Evolutionary conservation across 495 filamentous ascomycete genomes (phyloP).

Genomic region (Eremomyces bilateralis): DNA sequence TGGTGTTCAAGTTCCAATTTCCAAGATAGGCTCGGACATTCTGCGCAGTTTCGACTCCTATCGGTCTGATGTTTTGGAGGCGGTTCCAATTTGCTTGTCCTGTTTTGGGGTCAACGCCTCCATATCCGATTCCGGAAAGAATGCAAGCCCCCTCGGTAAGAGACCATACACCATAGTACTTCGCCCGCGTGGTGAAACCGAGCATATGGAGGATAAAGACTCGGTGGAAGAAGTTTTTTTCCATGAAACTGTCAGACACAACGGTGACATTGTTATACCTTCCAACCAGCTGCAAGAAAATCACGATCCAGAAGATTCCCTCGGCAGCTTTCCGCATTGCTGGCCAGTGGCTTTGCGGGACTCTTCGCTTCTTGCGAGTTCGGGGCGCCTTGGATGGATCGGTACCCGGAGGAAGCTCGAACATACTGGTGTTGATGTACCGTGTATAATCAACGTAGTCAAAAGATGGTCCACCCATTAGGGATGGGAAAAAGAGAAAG

Average conservation of each 20-base stretch:
- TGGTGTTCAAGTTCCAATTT: constrained; percentile 97
- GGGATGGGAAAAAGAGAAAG: constrained; percentile 79
- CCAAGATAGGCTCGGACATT: constrained; percentile 76
- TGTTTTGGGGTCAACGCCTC: constrained; percentile 65
- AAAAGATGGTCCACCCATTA: constrained; percentile 76
- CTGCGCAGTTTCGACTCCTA: constrained; percentile 67
- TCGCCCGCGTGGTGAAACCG: constrained; percentile 54
- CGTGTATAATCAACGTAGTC: constrained; percentile 80
- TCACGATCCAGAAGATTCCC: constrained; percentile 57
- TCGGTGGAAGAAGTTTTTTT: constrained; percentile 45
- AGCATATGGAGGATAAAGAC: constrained; percentile 65
- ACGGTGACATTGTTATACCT: constrained; percentile 39
- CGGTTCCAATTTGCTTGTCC: constrained; percentile 77
- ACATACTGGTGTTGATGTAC: constrained; percentile 89
- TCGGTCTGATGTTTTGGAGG: constrained; percentile 66
- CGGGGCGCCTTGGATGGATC: constrained; percentile 62
- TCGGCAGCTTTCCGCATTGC: constrained; percentile 52
- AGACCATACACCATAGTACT: constrained; percentile 92
- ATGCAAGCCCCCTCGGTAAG: constrained; percentile 91
- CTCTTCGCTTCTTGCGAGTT: constrained; percentile 82
- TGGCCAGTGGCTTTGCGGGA: constrained; percentile 74
- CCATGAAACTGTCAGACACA: constrained; percentile 36
- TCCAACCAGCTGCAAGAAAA: constrained; percentile 53
- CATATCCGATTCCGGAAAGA: constrained; percentile 80
- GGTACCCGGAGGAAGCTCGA: constrained; percentile 57